Evolutionary conservation across 2,329 filamentous ascomycete species (phyloP), one percentile per base, ranked within the genome.

Genomic region (Reticulascus tulasneorum): DNA sequence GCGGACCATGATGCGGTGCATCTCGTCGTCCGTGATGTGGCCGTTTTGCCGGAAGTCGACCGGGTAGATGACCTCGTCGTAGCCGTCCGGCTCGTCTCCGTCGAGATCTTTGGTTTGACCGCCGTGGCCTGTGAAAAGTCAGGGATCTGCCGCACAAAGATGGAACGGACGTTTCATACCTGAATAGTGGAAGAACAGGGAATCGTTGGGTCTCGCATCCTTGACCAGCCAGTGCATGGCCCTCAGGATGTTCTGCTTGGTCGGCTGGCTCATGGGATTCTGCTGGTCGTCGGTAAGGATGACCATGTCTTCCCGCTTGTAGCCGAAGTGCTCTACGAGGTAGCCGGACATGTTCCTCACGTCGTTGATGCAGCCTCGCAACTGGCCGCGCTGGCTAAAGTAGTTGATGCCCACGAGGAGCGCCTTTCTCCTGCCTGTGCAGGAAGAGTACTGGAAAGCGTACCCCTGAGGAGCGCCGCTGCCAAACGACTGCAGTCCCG

Each of bases 171-270:
- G n/a, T n/a, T n/a, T n/a, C 77, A 49, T 64, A 89, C 86, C 89
- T 24, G 90, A 95, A 60, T 95, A 97, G 64, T 97, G 91, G 69
- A 97, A 96, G 66, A 97, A 97, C 7, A 97, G 74, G 5, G 91
- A 94, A 58, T 97, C 91, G 56, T 96, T 94, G 1, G 89, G 86
- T 39, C 77, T 77, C 5, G 91, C 90, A 55, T 95, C 90, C 64
- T 95, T 95, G 39, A 96, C 88, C 15, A 97, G 69, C 91, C 91
- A 97, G 59, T 96, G 90, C 91, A 97, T 97, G 20, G 91, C 91
- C 35, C 91, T 79, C 23, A 97, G 63, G 37, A 97, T 94, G 56
- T 97, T 97, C 49, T 87, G 85, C 62, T 96, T 96, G 6, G 89
- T 95, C 8, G 91, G 91, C 65, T 95, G 88, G 63, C 88, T 94